Base-by-base conservation (phyloP, 1,284 basidiomycete genomes). In the Vanrija sp. region DNA sequence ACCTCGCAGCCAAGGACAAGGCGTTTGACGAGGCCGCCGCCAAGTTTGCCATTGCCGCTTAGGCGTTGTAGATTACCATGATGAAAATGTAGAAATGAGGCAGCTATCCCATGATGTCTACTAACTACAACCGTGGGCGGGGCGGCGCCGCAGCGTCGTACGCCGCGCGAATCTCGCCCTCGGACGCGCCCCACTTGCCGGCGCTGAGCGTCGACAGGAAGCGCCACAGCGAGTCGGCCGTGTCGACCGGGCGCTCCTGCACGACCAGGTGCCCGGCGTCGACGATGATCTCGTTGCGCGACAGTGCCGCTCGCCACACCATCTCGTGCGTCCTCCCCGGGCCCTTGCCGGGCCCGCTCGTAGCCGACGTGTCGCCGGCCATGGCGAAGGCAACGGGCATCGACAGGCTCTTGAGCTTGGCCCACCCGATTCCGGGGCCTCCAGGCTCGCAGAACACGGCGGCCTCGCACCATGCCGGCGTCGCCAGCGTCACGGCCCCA, bases 1-100 rank as follows among this genome's bases (percentile, higher is more conserved):
- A 74, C 51, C 59, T 75, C n/a, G 61, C 62, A 7, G 64, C 62
- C 37, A 75, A 75, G 61, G 60, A 59, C 7, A 49, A 38, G 25
- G 61, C 59, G 20, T 77, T 77, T 65, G 89, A 92, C 68, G 82
- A 86, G 57, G 82, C 82, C 47, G 83, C 83, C 6, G 74, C 81
- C 22, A 87, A 84, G 61, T 90, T 85, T 69, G 57, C 64, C 16
- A 60, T 76, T 22, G 53, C 68, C 12, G 70, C 70, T 31, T 75
- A 52, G 22, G 42, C 22, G 22, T n/a, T 19, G 25, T 23, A 44
- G 42, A 44, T 22, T 20, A 22, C 42, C 15, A 35, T 35, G 38
- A 31, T 31, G 31, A 31, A 31, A 31, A 31, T 31, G 31, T 31
- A 31, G 31, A 31, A 12, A 9, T 1, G 12, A 31, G 31, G 5